These are phyloP conservation scores for Phytophthora europaea DNA, from an alignment of 352 stramenopile genomes.

Conservation along the genomic window DNA sequence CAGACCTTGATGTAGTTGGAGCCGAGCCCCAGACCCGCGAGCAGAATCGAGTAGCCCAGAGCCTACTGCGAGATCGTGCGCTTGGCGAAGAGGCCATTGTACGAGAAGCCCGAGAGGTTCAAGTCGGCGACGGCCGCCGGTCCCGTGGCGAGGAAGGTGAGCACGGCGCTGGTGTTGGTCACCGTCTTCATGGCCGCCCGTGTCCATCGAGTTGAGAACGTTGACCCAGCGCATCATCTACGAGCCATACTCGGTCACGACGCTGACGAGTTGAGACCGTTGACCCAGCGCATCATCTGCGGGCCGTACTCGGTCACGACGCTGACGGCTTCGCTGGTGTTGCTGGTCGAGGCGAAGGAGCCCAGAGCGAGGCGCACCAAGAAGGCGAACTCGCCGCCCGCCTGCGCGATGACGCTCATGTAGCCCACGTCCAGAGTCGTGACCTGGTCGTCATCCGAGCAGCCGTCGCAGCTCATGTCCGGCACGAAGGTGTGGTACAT, in stretches of 20 bases:
- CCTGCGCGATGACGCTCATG: slow-evolving; percentile 74
- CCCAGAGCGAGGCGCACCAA: slow-evolving; percentile 57
- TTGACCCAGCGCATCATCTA: no score
- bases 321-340: slow-evolving; percentile 27
- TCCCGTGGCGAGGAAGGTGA: slow-evolving; percentile 50
- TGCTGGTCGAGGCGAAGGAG: slow-evolving; percentile 55
- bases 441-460: slow-evolving; percentile 61
- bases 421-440: slow-evolving; percentile 67
- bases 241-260: no score
- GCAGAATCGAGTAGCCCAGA: slow-evolving; percentile 60
- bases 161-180: slow-evolving; percentile 41
- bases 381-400: slow-evolving; percentile 70
- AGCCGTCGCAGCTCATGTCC: slow-evolving; percentile 58
- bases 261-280: no score
- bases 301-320: slow-evolving; percentile 53
- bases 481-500: slow-evolving; percentile 71
- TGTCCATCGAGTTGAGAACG: slow-evolving; percentile 73
- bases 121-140: slow-evolving; percentile 46
- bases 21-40: slow-evolving; percentile 59
- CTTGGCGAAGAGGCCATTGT: slow-evolving; percentile 69
- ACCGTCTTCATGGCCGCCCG: slow-evolving; percentile 53
- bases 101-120: slow-evolving; percentile 53
- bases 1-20: slow-evolving; percentile 57
- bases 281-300: slow-evolving; percentile 80
- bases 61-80: slow-evolving; percentile 60